phyloP scores from a whole-genome alignment of 805 yeast species.

The Pichia phayaonensis region DNA sequence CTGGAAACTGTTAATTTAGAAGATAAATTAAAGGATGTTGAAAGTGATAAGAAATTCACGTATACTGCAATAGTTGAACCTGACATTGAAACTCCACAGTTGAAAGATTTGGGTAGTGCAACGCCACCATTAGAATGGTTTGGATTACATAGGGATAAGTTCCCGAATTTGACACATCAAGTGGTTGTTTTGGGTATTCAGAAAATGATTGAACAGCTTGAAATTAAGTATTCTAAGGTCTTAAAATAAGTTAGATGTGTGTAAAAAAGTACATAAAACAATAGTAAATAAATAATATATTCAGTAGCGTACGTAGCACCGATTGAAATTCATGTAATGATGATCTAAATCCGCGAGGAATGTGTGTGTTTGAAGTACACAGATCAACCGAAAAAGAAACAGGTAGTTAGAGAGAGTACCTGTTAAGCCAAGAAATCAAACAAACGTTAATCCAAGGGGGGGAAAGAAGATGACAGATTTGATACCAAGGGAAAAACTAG shows the following conservation, averaged over 20 bases:
- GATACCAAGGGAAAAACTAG: neutral
- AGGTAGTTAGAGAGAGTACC: too few relatives aligned
- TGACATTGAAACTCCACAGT: slow-evolving; percentile 77
- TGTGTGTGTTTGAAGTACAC: too few relatives aligned
- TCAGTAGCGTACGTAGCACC: too few relatives aligned
- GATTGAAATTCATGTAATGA: neutral
- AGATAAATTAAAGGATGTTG: slow-evolving; percentile 40
- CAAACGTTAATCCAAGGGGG: too few relatives aligned
- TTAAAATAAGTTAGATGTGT: slow-evolving; percentile 28
- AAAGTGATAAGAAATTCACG: slow-evolving; percentile 37
- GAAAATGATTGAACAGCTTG: slow-evolving; percentile 63
- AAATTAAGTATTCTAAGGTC: slow-evolving; percentile 40
- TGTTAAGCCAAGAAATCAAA: too few relatives aligned
- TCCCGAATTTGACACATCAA: slow-evolving; percentile 86
- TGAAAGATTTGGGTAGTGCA: slow-evolving; percentile 89
- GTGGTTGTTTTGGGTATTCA: slow-evolving; percentile 67
- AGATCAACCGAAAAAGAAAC: too few relatives aligned
- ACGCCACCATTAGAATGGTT: slow-evolving; percentile 99
- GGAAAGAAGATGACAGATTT: neutral
- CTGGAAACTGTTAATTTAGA: slow-evolving; percentile 30
- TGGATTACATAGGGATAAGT: slow-evolving; percentile 79
- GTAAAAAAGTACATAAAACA: too few relatives aligned
- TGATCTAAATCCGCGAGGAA: neutral
- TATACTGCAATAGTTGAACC: slow-evolving; percentile 71
- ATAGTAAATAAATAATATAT: too few relatives aligned